Evolutionary conservation across 768 basidiomycete species (phyloP).

Genomic region (Boletus sp.): DNA sequence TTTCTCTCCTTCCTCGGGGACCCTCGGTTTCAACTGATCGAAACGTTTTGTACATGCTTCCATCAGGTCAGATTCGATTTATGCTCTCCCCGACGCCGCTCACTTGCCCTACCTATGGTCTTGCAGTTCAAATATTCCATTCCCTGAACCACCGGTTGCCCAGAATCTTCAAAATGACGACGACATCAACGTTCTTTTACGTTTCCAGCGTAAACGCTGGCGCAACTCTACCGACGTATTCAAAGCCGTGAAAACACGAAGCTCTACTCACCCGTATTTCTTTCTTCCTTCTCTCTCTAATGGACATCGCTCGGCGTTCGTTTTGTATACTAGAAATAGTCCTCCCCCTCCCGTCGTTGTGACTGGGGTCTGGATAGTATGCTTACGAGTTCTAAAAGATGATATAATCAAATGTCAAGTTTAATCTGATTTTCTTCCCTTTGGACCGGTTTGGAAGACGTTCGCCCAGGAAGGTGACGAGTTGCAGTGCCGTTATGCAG

Average conservation of each 20-base stretch:
- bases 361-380: conserved; percentile 5
- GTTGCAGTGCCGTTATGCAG: not conserved
- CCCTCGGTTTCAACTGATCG: conserved; percentile 1
- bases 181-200: conserved; percentile 2
- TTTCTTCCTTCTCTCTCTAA: not conserved
- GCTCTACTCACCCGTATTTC: not conserved
- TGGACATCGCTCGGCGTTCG: conserved; percentile 11
- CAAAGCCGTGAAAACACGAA: not conserved
- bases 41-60: not conserved
- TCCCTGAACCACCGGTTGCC: not conserved
- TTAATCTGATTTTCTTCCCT: not conserved
- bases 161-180: not conserved
- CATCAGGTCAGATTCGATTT: not conserved
- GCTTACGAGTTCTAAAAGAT: not conserved
- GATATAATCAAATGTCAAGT: not conserved
- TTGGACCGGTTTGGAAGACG: not conserved
- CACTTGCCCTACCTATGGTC: not conserved
- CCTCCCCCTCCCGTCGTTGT: not conserved
- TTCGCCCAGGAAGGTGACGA: not conserved
- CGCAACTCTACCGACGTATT: not conserved
- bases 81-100: not conserved
- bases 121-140: not conserved
- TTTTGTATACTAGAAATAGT: conserved; percentile 2
- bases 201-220: not conserved
- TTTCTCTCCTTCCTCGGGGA: conserved; percentile 11